Evolutionary conservation across 306 rosid genomes (phyloP).

Genomic region (Psophocarpus tetragonolobus): DNA sequence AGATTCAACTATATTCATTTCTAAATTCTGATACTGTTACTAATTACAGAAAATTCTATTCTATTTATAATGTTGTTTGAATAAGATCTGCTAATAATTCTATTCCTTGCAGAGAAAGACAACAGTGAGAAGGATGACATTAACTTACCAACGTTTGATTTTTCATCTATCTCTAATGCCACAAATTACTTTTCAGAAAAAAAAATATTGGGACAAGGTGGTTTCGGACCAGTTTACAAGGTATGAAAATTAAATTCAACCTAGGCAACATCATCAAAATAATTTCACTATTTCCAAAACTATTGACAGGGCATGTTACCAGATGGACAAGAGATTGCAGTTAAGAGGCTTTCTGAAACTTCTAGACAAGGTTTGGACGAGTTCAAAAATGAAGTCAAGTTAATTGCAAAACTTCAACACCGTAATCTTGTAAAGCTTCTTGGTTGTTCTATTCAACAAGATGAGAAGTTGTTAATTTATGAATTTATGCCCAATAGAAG

Average conservation of each 20-base stretch:
- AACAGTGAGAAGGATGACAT: not conserved
- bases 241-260: not conserved
- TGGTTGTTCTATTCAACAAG: not conserved
- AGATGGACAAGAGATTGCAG: slow-evolving; percentile 42
- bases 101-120: not conserved
- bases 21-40: not conserved
- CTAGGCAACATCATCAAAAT: not conserved
- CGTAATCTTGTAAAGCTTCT: slow-evolving; percentile 21
- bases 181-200: not conserved
- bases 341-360: slow-evolving; percentile 39
- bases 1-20: not conserved
- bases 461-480: slow-evolving; percentile 23
- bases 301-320: slow-evolving; percentile 30
- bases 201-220: slow-evolving; percentile 29
- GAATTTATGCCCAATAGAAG: slow-evolving; percentile 30
- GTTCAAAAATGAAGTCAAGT: slow-evolving; percentile 21
- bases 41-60: not conserved
- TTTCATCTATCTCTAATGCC: not conserved
- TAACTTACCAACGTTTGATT: not conserved
- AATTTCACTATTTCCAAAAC: not conserved
- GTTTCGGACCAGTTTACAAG: slow-evolving; percentile 44
- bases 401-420: slow-evolving; percentile 26
- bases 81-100: not conserved
- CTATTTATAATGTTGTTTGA: not conserved
- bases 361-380: slow-evolving; percentile 31